Percentiles rank a stretch among this genome's conserved stretches.
Evolutionary conservation across 2,329 filamentous ascomycete species (phyloP).

Genomic region (Herpotrichia juniperi): DNA sequence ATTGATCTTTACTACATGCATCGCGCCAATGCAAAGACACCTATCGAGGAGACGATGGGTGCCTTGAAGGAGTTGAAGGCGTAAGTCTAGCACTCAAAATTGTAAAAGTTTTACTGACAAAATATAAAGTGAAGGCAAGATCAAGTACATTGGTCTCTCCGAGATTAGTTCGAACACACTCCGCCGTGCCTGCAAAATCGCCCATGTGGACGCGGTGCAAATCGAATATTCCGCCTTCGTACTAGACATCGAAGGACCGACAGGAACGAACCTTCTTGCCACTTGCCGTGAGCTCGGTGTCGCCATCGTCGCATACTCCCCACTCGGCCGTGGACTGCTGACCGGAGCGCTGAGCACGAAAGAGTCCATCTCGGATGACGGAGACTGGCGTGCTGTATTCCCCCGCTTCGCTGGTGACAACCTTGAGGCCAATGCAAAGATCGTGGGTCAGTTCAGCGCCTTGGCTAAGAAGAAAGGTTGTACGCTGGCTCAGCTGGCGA

Average conservation of each 20-base stretch:
- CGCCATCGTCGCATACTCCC: conserved; percentile 34
- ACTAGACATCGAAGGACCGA: conserved; percentile 48
- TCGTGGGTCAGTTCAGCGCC: conserved; percentile 23
- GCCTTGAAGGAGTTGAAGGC: conserved; percentile 49
- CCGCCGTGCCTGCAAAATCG: conserved; percentile 51
- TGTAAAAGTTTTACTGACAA: too few relatives aligned
- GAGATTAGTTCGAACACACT: conserved; percentile 49
- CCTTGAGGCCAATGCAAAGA: conserved; percentile 25
- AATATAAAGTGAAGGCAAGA: conserved; percentile 48
- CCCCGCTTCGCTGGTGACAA: conserved; percentile 48
- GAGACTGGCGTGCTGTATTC: conserved; percentile 4
- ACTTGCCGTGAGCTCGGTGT: conserved; percentile 47
- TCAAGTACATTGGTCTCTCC: conserved; percentile 49
- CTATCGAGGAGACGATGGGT: conserved; percentile 52
- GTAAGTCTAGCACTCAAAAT: too few relatives aligned
- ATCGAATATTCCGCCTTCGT: conserved; percentile 55
- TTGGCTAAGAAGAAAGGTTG: conserved; percentile 52
- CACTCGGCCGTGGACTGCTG: conserved; percentile 32
- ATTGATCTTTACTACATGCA: conserved; percentile 55
- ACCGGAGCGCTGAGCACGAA: conserved; percentile 23
- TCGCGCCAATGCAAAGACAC: conserved; percentile 44
- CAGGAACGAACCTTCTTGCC: conserved; percentile 24
- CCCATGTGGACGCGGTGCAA: conserved; percentile 52
- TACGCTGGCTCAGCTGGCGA: conserved; percentile 62
- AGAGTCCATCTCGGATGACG: conserved; percentile 45